Percentiles rank a stretch among this genome's conserved stretches.
These are phyloP conservation scores for Xerocomus cyaneibrunnescens DNA, from an alignment of 1,284 basidiomycete genomes.

Conservation along the genomic window DNA sequence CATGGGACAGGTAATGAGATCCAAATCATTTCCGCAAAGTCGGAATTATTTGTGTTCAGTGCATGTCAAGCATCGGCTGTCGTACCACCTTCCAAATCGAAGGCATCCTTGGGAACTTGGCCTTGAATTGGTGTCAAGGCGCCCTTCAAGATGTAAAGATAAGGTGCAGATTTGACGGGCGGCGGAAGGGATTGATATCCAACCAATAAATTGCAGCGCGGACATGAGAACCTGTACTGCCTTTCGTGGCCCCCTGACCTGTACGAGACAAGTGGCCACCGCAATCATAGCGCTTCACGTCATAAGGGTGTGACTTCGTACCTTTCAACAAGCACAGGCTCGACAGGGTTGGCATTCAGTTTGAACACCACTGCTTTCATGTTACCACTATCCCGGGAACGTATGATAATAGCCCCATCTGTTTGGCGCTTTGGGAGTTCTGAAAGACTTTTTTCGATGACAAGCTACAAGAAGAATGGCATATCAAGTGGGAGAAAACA, in stretches of 20 bases:
- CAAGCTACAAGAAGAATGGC: slow-evolving; percentile 52
- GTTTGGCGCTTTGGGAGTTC: slow-evolving; percentile 70
- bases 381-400: slow-evolving; percentile 56
- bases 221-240: slow-evolving; percentile 73
- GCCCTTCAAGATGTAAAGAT: slow-evolving; percentile 70
- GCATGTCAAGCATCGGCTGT: slow-evolving; percentile 9
- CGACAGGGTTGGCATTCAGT: slow-evolving; percentile 62
- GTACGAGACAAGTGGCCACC: slow-evolving; percentile 6
- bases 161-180: slow-evolving; percentile 68
- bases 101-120: slow-evolving; percentile 73
- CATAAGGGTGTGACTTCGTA: slow-evolving; percentile 34
- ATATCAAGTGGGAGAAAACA: slow-evolving; percentile 4
- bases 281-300: slow-evolving; percentile 18
- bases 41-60: background rate
- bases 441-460: slow-evolving; percentile 73
- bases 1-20: background rate
- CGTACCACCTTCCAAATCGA: slow-evolving; percentile 52
- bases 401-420: slow-evolving; percentile 71
- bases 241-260: slow-evolving; percentile 68
- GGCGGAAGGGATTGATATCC: slow-evolving; percentile 74
- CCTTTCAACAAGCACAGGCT: slow-evolving; percentile 73
- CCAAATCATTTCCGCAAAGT: background rate
- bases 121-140: slow-evolving; percentile 78
- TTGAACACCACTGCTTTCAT: slow-evolving; percentile 74
- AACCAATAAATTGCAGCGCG: slow-evolving; percentile 69